Evolutionary conservation across 306 rosid genomes (phyloP).

Genomic region (Cyamopsis tetragonoloba): DNA sequence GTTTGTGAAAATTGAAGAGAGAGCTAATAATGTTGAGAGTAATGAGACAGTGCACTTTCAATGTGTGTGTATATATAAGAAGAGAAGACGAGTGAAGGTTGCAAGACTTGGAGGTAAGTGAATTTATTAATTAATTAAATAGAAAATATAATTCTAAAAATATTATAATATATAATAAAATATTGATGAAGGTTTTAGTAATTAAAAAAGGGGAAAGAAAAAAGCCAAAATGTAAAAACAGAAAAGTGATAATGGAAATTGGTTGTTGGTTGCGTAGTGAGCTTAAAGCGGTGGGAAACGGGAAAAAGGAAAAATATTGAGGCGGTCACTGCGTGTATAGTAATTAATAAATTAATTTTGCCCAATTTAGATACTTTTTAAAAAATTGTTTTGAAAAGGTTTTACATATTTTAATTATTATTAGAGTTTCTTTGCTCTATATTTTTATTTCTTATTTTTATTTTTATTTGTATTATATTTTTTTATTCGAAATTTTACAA

Average conservation of each 20-base stretch:
- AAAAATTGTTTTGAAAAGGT: too few relatives aligned
- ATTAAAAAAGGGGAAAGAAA: neutral
- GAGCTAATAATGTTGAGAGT: constrained; percentile 10
- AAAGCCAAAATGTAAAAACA: neutral
- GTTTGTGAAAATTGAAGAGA: neutral
- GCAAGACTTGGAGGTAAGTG: neutral
- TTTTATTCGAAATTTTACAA: too few relatives aligned
- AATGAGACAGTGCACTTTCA: neutral
- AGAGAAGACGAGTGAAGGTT: neutral
- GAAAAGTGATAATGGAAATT: neutral
- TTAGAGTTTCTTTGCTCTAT: too few relatives aligned
- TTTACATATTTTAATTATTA: too few relatives aligned
- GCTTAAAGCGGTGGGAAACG: constrained; percentile 16
- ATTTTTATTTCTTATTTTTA: too few relatives aligned
- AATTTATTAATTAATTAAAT: too few relatives aligned
- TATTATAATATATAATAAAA: too few relatives aligned
- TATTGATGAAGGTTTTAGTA: too few relatives aligned
- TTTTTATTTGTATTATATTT: too few relatives aligned
- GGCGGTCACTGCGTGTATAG: constrained; percentile 37
- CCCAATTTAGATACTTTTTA: too few relatives aligned
- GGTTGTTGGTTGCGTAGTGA: neutral
- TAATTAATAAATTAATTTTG: too few relatives aligned
- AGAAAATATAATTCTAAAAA: too few relatives aligned
- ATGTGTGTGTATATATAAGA: constrained; percentile 1
- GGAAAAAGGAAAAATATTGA: neutral